phyloP scores from a whole-genome alignment of 768 basidiomycete genomes.

The Termitomyces sp. region DNA sequence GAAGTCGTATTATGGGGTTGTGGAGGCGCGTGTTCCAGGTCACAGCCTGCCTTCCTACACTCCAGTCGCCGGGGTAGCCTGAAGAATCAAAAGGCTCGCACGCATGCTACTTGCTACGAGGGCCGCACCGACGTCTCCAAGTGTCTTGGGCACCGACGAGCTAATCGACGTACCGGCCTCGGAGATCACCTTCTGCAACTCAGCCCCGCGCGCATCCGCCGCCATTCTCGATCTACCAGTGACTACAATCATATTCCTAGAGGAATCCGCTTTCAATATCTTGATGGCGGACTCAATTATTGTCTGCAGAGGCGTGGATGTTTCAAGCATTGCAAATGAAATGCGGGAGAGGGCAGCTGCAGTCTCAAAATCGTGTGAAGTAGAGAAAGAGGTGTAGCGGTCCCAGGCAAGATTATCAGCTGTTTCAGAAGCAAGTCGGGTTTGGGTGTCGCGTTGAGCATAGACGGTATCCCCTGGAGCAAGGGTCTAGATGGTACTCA shows the following conservation, averaged over 20 bases:
- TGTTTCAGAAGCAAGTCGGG: constrained; percentile 68
- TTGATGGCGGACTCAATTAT: constrained; percentile 39
- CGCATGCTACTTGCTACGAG: neutral
- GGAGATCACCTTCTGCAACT: constrained; percentile 48
- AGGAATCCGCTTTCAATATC: constrained; percentile 22
- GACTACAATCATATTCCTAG: constrained; percentile 60
- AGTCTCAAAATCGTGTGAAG: constrained; percentile 23
- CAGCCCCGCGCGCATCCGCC: constrained; percentile 50
- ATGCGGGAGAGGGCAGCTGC: constrained; percentile 45
- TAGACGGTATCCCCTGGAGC: constrained; percentile 71
- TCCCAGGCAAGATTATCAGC: constrained; percentile 82
- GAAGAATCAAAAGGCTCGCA: too few relatives aligned
- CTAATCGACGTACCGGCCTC: constrained; percentile 41
- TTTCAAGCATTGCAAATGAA: constrained; percentile 47
- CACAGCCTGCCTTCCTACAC: too few relatives aligned
- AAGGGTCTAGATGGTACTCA: constrained; percentile 32
- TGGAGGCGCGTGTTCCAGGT: too few relatives aligned
- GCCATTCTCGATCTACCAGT: constrained; percentile 73
- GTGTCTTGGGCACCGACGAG: constrained; percentile 60
- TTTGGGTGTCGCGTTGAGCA: constrained; percentile 58
- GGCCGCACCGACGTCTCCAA: constrained; percentile 54
- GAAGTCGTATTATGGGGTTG: too few relatives aligned
- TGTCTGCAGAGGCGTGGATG: constrained; percentile 53
- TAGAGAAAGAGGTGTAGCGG: constrained; percentile 41
- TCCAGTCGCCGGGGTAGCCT: too few relatives aligned